phyloP scores from a whole-genome alignment of 495 filamentous ascomycete genomes.

The Penicillium egyptiacum region DNA sequence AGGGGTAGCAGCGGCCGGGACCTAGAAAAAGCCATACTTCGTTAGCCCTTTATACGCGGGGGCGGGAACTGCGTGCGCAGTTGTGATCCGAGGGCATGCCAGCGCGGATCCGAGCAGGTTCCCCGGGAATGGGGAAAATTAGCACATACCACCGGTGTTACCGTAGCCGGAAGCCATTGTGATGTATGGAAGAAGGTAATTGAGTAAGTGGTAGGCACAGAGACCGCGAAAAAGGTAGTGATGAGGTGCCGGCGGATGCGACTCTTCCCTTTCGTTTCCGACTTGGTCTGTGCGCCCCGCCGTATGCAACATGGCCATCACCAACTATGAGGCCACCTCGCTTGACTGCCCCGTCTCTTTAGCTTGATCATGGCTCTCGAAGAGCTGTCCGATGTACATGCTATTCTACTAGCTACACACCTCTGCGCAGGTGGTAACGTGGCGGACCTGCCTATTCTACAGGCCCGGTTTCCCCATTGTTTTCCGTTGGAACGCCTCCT shows the following conservation, averaged over 20 bases:
- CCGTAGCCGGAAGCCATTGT: conserved; percentile 83
- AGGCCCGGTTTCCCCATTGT: conserved; percentile 55
- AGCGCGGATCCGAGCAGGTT: conserved; percentile 16
- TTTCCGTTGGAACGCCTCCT: conserved; percentile 68
- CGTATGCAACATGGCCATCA: conserved; percentile 29
- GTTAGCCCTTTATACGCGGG: conserved; percentile 32
- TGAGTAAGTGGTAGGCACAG: conserved; percentile 27
- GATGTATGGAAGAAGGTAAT: conserved; percentile 21
- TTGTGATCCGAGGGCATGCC: conserved; percentile 15
- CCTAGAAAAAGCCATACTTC: conserved; percentile 51
- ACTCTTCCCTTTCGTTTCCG: conserved; percentile 42
- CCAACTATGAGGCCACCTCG: conserved; percentile 28
- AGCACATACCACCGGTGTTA: conserved; percentile 69
- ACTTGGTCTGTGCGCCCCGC: conserved; percentile 43
- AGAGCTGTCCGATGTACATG: conserved; percentile 47
- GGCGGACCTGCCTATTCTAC: conserved; percentile 59
- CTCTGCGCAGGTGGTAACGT: conserved; percentile 57
- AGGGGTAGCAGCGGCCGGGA: conserved; percentile 90
- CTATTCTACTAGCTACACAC: conserved; percentile 49
- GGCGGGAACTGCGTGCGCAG: conserved; percentile 21
- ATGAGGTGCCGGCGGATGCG: conserved; percentile 36
- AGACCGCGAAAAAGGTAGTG: conserved; percentile 26
- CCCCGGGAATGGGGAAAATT: conserved; percentile 4
- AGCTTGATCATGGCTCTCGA: conserved; percentile 41
- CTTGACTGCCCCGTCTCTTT: conserved; percentile 10